Evolutionary conservation across 768 basidiomycete genomes (phyloP), one percentile per base, ranked within the genome.

Genomic region (Mycena alexandri): DNA sequence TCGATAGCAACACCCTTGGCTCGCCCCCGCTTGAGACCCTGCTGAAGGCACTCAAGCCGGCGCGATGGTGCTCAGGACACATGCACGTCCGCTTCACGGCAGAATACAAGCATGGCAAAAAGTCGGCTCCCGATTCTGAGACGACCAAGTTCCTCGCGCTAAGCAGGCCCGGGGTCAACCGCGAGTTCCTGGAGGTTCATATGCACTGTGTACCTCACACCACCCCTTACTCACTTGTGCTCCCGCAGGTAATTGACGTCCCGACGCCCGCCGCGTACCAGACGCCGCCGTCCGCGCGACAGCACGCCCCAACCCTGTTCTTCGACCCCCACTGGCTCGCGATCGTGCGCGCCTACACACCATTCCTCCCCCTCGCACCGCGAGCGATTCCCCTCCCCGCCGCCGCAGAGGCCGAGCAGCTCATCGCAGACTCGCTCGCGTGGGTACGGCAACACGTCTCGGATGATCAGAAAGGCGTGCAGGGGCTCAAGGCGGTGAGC

Each of bases 301-400:
- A 62, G 68, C 36, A 47, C 63, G 43, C 58, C 68, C 84, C 86
- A 6, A 69, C 65, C 0, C 73, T 98, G 21, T 84, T 86, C 16
- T 98, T 87, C 77, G 96, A 98, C 73, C 90, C 91, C 0, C 90
- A 95, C 75, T 99, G 98, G 98, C 88, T 99, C 52, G 96, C 95
- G 0, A 95, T 99, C 73, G 90, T 89, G 6, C 91, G 93, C 9
- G 95, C 94, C 0, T 92, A 96, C 71, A 88, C 95, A 67, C 90
- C 91, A 0, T 92, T 86, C 79, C 85, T 98, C 68, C 90, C 92
- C 3, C 84, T 85, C 7, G 71, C 75, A 5, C 81, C 74, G 9
- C 71, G 73, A 0, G 92, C 92, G 68, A 76, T 76, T 0, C 72
- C 82, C 0, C 90, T 94, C 72, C 95, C 96, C 0, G 83, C 85